Conservation (phyloP, 2,329 filamentous ascomycete species). For the Drechslerella dactyloides region DNA sequence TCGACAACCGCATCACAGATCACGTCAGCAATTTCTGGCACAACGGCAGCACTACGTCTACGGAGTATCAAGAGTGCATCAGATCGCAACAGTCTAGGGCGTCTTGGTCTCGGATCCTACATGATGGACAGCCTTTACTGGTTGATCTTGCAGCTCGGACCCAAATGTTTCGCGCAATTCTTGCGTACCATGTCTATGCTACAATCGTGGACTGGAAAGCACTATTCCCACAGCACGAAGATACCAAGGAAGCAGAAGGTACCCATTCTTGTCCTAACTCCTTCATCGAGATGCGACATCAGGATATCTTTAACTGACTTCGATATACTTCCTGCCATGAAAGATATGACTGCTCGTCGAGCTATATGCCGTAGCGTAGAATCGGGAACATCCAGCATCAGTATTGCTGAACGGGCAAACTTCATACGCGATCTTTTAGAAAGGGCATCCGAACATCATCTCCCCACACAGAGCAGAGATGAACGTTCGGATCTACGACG, state of each 20-base stretch:
- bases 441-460: conserved; percentile 17
- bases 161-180: conserved; percentile 28
- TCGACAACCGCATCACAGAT: conserved; percentile 25
- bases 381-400: not conserved
- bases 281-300: not conserved
- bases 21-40: conserved; percentile 35
- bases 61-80: conserved; percentile 25
- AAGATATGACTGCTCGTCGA: not conserved
- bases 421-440: conserved; percentile 15
- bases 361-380: not conserved
- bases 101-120: conserved; percentile 16
- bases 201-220: conserved; percentile 28
- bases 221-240: not conserved
- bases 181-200: conserved; percentile 35
- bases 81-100: not conserved
- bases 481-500: conserved; percentile 1
- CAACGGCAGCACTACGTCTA: conserved; percentile 15
- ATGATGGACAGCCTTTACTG: conserved; percentile 17
- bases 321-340: not conserved
- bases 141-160: conserved; percentile 16
- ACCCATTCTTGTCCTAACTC: no score
- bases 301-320: not conserved
- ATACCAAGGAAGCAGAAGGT: no score
- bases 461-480: not conserved
- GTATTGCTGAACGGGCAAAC: not conserved